These are phyloP conservation scores for Sistotremastrum niveocremeum DNA, from an alignment of 768 basidiomycete species.

Conservation along the genomic window DNA sequence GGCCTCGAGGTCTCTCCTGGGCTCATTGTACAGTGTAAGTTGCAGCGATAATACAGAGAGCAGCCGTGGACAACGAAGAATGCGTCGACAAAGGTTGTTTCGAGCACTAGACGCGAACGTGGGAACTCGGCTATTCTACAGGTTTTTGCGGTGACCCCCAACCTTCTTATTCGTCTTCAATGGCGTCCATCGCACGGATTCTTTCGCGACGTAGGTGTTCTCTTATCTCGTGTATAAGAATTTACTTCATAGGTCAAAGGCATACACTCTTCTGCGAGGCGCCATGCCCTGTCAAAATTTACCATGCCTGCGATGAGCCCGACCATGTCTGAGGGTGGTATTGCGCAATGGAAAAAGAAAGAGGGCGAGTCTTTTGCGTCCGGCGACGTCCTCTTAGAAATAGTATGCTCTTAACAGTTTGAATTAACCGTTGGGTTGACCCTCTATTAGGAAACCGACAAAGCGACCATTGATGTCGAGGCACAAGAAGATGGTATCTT, in stretches of 20 bases:
- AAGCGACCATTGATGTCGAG: conserved; percentile 99
- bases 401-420: conserved; percentile 36
- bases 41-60: too few species aligned
- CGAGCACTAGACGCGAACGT: too few species aligned
- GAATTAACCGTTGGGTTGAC: conserved; percentile 2
- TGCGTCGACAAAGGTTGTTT: too few species aligned
- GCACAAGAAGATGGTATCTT: conserved; percentile 95
- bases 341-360: conserved; percentile 93
- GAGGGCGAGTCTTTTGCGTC: conserved; percentile 83
- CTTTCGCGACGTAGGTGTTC: too few species aligned
- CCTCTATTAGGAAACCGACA: conserved; percentile 84
- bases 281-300: conserved; percentile 75
- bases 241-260: conserved; percentile 26
- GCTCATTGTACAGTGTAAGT: too few species aligned
- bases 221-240: too few species aligned
- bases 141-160: too few species aligned
- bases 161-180: too few species aligned
- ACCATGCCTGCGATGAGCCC: conserved; percentile 99
- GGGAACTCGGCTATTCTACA: too few species aligned
- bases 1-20: too few species aligned
- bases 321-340: conserved; percentile 99
- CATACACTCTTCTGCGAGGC: conserved; percentile 68
- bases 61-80: too few species aligned
- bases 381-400: conserved; percentile 93
- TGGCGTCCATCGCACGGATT: too few species aligned